Base-by-base conservation (phyloP, 2,329 filamentous ascomycete genomes). In the Aspergillus ruber region DNA sequence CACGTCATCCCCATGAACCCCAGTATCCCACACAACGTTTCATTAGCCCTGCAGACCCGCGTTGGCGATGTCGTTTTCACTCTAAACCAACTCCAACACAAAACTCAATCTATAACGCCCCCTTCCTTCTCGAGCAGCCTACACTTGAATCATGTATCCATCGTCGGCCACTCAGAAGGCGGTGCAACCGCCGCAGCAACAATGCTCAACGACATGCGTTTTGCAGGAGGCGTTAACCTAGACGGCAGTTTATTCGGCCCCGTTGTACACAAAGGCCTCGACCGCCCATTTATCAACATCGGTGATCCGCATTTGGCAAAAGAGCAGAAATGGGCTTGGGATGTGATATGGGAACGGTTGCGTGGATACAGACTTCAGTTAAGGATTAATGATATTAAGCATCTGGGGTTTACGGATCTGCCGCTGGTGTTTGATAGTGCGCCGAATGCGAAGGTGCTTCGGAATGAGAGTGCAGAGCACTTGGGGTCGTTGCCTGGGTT, bases 81-180 rank as follows among this genome's bases (percentile, higher is more conserved):
- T 4, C 27, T 51, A 1, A 18, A 48, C 15, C 43, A 49, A 25
- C 10, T 51, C 2, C 17, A 20, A 12, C 12, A 36, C 36, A 8
- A 44, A 7, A 45, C 21, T 8, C 21, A 10, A 13, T 25, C 6
- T 4, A 35, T 48, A 25, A 18, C 45, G 12, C 41, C 39, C 3
- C 6, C 23, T 20, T 44, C 47, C 32, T 49, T 49, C 21, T 36
- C 35, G 9, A 45, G 29, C 1, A 18, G n/a, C 10, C 43, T 45
- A 2, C 17, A 51, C 12, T 10, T 44, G 21, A 27, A 23, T 8
- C 42, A 45, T 32, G 46, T 50, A 12, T 50, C 49, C 10, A 49
- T 65, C 5, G 15, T 67, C 3, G 68, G 68, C 3, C 67, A 71
- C 41, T 70, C 67, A 2, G 45, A 69, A 3, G 67, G 67, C 12